Evolutionary conservation across 1,139 yeast genomes (phyloP), one percentile per base, ranked within the genome.

Genomic region (Geotrichum candidum): DNA sequence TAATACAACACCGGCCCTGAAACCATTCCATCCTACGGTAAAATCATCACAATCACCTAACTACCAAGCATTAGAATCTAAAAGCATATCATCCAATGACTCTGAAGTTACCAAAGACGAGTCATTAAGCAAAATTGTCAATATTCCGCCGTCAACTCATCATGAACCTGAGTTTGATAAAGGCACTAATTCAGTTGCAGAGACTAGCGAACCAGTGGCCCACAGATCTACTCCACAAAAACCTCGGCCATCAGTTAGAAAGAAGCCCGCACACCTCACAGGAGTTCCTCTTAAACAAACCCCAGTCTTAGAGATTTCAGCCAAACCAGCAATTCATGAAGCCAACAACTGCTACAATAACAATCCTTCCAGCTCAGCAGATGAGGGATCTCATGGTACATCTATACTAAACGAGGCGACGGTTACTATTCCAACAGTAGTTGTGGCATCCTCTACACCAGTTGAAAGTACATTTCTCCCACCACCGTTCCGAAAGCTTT

Each of bases 221-320:
- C 46, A 41, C 7, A 41, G n/a, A 41, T n/a, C 46, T n/a, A 15
- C 46, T 13, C 46, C 6, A 41, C 46, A 41, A 29, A 55, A 29
- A 22, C 62, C 59, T 1, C 35, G 48, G 31, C 63, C 63, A 18
- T 46, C 41, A 13, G 31, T 57, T 25, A 54, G 52, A 9, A 61
- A 61, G 38, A 61, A 59, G 23, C 64, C 64, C 13, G 58, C 59
- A 9, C 63, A 58, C 35, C 46, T 61, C 23, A 31, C 61, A 5
- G n/a, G 45, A 3, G 46, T 45, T 15, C 46, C 3, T 38, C 3
- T 22, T 2, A 56, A 5, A 31, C 58, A 50, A 22, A 46, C 11
- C 7, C n/a, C 27, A 4, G 18, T 38, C 25, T 45, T 25, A 48
- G 48, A 46, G 2, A 11, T 25, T 18, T 53, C 56, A 13, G 27